Evolutionary conservation across 768 basidiomycete species (phyloP).

Genomic region (Roridomyces roridus): DNA sequence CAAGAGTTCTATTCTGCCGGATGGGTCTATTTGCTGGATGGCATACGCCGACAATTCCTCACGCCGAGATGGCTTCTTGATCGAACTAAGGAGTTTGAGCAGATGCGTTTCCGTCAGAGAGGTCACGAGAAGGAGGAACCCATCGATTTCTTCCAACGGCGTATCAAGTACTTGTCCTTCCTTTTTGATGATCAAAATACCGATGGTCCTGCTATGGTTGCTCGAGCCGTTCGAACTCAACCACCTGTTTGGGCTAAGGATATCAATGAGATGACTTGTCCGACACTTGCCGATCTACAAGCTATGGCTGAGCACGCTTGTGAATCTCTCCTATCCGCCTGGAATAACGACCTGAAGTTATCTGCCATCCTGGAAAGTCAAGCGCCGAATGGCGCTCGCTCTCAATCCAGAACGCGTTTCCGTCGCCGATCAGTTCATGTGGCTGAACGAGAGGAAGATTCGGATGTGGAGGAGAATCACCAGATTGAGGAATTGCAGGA

Average conservation of each 20-base stretch:
- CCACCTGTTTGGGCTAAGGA: not conserved
- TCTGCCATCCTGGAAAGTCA: not conserved
- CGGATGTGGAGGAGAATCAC: too few relatives aligned
- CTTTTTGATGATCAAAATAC: not conserved
- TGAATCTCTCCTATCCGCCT: not conserved
- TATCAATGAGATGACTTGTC: not conserved
- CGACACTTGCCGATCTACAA: not conserved
- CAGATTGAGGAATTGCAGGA: too few relatives aligned
- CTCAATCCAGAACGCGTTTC: not conserved
- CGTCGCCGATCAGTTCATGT: not conserved
- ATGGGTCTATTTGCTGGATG: not conserved
- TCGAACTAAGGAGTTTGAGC: not conserved
- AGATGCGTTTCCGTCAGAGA: constrained; percentile 3
- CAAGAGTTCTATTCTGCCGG: not conserved
- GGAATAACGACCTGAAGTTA: not conserved
- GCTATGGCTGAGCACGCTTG: not conserved
- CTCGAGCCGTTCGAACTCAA: not conserved
- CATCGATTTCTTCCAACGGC: constrained; percentile 7
- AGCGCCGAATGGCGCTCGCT: not conserved
- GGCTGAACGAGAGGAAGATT: not conserved
- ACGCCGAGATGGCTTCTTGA: not conserved
- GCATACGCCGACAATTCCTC: constrained; percentile 3
- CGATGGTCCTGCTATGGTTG: not conserved
- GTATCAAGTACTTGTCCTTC: constrained; percentile 1
- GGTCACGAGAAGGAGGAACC: constrained; percentile 4